A percentile compares a stretch with the other conserved stretches of the same genome.
phyloP scores from a whole-genome alignment of 306 rosid genomes.

The Malus domestica region DNA sequence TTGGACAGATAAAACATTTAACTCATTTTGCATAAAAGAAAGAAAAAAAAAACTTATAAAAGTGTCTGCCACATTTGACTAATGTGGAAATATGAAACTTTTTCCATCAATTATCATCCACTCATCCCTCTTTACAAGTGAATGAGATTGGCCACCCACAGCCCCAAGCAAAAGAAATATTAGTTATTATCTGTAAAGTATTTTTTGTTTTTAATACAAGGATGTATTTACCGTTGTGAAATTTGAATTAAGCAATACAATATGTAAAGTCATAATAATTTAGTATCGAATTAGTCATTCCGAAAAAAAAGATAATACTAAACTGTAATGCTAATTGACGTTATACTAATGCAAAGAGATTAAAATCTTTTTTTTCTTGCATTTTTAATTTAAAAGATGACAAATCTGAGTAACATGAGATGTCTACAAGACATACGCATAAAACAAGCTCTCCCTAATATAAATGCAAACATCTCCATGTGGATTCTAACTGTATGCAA shows the following conservation, averaged over 20 bases:
- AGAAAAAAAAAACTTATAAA: background rate
- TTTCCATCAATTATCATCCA: slow-evolving; percentile 5
- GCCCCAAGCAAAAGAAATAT: too few species aligned
- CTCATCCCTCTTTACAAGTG: background rate
- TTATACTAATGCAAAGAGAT: slow-evolving; percentile 3
- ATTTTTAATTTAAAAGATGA: slow-evolving; percentile 52
- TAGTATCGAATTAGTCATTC: too few species aligned
- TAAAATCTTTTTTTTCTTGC: slow-evolving; percentile 24
- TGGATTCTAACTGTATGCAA: slow-evolving; percentile 49
- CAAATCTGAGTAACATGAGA: slow-evolving; percentile 75
- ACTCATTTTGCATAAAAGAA: background rate
- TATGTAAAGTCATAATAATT: too few species aligned
- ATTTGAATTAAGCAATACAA: too few species aligned
- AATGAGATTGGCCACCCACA: slow-evolving; percentile 8
- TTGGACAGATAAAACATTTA: slow-evolving; percentile 7
- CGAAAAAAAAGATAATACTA: too few species aligned
- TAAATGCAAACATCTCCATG: slow-evolving; percentile 54
- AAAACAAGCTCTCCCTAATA: slow-evolving; percentile 33
- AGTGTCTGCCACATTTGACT: slow-evolving; percentile 24
- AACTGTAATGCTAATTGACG: too few species aligned
- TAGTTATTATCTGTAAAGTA: too few species aligned
- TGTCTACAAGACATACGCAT: slow-evolving; percentile 44
- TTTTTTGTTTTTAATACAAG: too few species aligned
- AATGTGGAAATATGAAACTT: slow-evolving; percentile 11
- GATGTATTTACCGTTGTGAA: too few species aligned